A percentile compares a stretch with the other conserved stretches of the same genome.
Evolutionary conservation across 306 rosid genomes (phyloP).

Genomic region (Alnus glutinosa): DNA sequence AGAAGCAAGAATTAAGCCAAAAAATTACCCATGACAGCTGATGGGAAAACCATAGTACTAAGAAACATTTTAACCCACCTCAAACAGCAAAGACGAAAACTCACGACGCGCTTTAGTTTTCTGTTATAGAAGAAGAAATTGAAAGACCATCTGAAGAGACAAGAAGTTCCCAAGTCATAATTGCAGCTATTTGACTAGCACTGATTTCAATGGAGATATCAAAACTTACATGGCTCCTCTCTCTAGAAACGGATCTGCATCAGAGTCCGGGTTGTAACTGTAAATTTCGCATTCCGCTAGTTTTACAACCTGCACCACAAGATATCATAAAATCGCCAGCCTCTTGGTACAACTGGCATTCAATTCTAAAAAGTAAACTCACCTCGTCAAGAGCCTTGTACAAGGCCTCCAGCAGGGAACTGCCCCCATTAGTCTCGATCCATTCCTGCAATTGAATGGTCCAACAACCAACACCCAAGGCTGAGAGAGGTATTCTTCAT

Average conservation of each 20-base stretch:
- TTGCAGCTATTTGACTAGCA: conserved; percentile 9
- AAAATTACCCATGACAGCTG: conserved; percentile 14
- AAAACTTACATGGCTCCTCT: conserved; percentile 77
- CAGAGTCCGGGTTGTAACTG: conserved; percentile 78
- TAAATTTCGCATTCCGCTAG: conserved; percentile 79
- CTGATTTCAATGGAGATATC: not conserved
- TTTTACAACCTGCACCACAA: conserved; percentile 71
- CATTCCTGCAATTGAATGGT: conserved; percentile 70
- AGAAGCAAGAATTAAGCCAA: not conserved
- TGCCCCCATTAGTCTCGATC: conserved; percentile 73
- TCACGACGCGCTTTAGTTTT: conserved; percentile 81
- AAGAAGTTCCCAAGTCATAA: conserved; percentile 14
- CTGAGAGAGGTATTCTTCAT: not conserved
- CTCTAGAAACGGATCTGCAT: conserved; percentile 75
- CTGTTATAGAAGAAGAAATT: conserved; percentile 88
- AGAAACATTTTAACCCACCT: conserved; percentile 53
- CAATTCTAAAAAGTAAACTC: conserved; percentile 24
- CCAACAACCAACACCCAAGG: conserved; percentile 26
- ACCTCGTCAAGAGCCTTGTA: conserved; percentile 93
- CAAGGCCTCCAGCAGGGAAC: conserved; percentile 65
- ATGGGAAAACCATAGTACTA: not conserved
- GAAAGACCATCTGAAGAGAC: conserved; percentile 83
- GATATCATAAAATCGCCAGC: conserved; percentile 28
- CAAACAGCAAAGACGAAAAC: conserved; percentile 78
- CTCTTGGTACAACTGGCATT: conserved; percentile 28